Conservation (phyloP, 2,329 filamentous ascomycete genomes). For the Periconia sp. region DNA sequence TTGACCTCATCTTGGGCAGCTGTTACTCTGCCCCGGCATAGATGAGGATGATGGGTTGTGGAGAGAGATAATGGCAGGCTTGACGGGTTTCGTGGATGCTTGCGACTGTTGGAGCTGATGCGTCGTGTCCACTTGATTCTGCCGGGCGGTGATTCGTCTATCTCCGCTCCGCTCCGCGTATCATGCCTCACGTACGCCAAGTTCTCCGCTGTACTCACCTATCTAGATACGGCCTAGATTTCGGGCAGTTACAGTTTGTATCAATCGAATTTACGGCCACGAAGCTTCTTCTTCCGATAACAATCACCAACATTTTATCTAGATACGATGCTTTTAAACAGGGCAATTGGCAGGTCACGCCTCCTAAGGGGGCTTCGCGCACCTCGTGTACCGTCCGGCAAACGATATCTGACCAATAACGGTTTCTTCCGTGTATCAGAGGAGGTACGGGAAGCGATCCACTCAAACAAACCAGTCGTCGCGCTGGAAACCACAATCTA, state of each 20-base stretch:
- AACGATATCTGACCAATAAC: slow-evolving; percentile 41
- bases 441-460: slow-evolving; percentile 77
- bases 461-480: slow-evolving; percentile 77
- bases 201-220: slow-evolving; percentile 10
- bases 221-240: not conserved
- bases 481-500: slow-evolving; percentile 96
- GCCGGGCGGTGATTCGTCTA: slow-evolving; percentile 13
- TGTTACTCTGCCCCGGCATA: slow-evolving; percentile 35
- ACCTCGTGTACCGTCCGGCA: slow-evolving; percentile 4
- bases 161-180: slow-evolving; percentile 21
- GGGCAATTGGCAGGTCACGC: slow-evolving; percentile 19
- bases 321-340: slow-evolving; percentile 29
- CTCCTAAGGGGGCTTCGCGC: slow-evolving; percentile 5
- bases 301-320: slow-evolving; percentile 6
- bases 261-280: not conserved
- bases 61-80: slow-evolving; percentile 11
- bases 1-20: slow-evolving; percentile 44
- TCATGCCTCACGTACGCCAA: slow-evolving; percentile 9
- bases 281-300: not conserved
- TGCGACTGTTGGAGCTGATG: slow-evolving; percentile 31
- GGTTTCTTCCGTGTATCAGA: slow-evolving; percentile 72
- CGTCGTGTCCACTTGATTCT: slow-evolving; percentile 42
- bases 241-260: not conserved
- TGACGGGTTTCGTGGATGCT: slow-evolving; percentile 14
- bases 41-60: slow-evolving; percentile 18